A percentile compares a stretch with the other conserved stretches of the same genome.
These are phyloP conservation scores for Cercophora sp. DNA, from an alignment of 495 filamentous ascomycete genomes.

Conservation along the genomic window DNA sequence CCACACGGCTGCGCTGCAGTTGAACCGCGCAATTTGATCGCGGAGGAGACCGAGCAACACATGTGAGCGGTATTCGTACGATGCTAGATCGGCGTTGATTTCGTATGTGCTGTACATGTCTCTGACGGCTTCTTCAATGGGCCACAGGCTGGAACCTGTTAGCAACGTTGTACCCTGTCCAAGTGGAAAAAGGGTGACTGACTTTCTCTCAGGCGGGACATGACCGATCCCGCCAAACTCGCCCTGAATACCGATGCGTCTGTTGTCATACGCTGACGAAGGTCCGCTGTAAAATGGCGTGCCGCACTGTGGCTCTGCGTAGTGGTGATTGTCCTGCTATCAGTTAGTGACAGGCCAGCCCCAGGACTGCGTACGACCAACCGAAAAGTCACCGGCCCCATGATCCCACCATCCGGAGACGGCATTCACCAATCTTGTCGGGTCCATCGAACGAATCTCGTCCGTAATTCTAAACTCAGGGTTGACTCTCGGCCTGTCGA, in stretches of 20 bases:
- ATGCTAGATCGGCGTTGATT: conserved; percentile 50
- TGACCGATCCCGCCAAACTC: conserved; percentile 66
- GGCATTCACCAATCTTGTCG: conserved; percentile 57
- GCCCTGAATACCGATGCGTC: conserved; percentile 61
- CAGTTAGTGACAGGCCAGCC: too few relatives aligned
- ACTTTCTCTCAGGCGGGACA: too few relatives aligned
- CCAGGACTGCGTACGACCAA: too few relatives aligned
- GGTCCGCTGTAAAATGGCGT: conserved; percentile 57
- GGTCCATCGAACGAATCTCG: conserved; percentile 51
- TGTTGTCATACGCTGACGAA: conserved; percentile 54
- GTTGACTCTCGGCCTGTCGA: conserved; percentile 34
- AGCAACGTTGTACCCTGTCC: too few relatives aligned
- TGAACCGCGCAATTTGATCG: conserved; percentile 52
- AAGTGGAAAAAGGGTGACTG: too few relatives aligned
- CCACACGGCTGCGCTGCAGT: conserved; percentile 58
- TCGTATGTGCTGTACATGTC: conserved; percentile 65
- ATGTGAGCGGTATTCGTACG: conserved; percentile 62
- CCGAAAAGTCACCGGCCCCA: conserved; percentile 57
- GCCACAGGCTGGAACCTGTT: conserved; percentile 44
- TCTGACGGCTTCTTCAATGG: conserved; percentile 50
- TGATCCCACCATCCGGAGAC: conserved; percentile 60
- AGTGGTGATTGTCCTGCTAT: conserved; percentile 70
- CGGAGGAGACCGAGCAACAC: conserved; percentile 50
- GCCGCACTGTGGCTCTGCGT: conserved; percentile 66
- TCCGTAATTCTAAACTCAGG: conserved; percentile 56